A percentile compares a stretch with the other conserved stretches of the same genome.
Evolutionary conservation across 768 basidiomycete genomes (phyloP).

Genomic region (Cyclocybe aegerita): DNA sequence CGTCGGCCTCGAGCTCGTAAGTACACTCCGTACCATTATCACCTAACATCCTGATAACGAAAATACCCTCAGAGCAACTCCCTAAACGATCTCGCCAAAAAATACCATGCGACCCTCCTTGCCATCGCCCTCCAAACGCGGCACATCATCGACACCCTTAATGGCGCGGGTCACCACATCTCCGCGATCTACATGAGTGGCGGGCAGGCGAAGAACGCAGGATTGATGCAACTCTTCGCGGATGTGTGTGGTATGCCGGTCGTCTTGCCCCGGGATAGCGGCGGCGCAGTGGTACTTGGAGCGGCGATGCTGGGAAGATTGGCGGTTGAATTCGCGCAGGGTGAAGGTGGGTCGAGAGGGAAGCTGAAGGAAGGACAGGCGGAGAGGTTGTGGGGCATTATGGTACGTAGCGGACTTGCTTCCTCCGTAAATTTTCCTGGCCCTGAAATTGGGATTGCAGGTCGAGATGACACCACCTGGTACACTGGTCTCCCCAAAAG

Average conservation of each 20-base stretch:
- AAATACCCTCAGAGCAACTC: conserved; percentile 52
- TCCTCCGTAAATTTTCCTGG: background rate
- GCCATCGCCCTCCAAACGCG: conserved; percentile 93
- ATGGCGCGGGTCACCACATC: conserved; percentile 79
- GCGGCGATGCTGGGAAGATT: conserved; percentile 92
- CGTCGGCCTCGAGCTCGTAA: conserved; percentile 77
- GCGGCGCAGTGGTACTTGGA: conserved; percentile 86
- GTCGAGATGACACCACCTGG: conserved; percentile 92
- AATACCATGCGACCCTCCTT: conserved; percentile 89
- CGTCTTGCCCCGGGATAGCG: conserved; percentile 73
- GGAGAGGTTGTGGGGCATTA: conserved; percentile 83
- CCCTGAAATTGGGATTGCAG: conserved; percentile 33
- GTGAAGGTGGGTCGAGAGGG: conserved; percentile 21
- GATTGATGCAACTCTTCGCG: conserved; percentile 88
- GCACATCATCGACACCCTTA: conserved; percentile 91
- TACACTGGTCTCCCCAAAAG: conserved; percentile 63
- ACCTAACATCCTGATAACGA: background rate
- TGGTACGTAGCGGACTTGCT: conserved; percentile 50
- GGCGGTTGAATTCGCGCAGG: conserved; percentile 55
- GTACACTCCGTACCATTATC: conserved; percentile 12
- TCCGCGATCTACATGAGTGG: conserved; percentile 89
- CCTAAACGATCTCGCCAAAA: conserved; percentile 80
- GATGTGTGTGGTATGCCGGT: conserved; percentile 82
- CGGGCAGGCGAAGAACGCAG: conserved; percentile 87
- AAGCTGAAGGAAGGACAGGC: conserved; percentile 46